A percentile compares a stretch with the other conserved stretches of the same genome.
phyloP scores from a whole-genome alignment of 116 monocot genomes.

The Papilionanthe hybrid region DNA sequence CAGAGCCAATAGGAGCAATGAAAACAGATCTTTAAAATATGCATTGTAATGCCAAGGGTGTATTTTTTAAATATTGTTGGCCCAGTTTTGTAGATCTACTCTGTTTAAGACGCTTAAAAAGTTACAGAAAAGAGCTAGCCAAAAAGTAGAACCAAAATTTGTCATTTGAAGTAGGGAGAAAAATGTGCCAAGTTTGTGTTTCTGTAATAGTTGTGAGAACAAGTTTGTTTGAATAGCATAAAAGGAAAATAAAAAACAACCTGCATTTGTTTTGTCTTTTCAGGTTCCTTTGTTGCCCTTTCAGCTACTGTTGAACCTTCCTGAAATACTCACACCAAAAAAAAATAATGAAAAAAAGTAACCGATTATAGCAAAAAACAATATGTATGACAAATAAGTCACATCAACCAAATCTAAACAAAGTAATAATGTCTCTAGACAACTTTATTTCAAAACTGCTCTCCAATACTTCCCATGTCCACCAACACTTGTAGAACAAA shows the following conservation, averaged over 20 bases:
- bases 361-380: background rate
- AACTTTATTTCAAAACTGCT: background rate
- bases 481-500: background rate
- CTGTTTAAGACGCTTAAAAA: background rate
- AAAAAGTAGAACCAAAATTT: background rate
- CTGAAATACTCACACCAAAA: constrained; percentile 28
- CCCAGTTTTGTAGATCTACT: background rate
- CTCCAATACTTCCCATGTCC: background rate
- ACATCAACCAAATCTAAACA: background rate
- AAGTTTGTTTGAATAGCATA: background rate
- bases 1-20: background rate
- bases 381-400: background rate
- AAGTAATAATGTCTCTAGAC: background rate
- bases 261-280: constrained; percentile 65
- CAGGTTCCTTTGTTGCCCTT: constrained; percentile 60
- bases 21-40: background rate
- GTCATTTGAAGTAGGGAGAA: background rate
- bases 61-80: background rate
- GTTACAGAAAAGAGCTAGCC: background rate
- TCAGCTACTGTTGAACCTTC: constrained; percentile 58
- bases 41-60: background rate
- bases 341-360: background rate
- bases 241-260: constrained; percentile 18
- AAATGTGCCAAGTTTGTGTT: background rate
- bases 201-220: background rate